Conservation (phyloP, 805 yeast genomes). For the Blastobotrys americana region DNA sequence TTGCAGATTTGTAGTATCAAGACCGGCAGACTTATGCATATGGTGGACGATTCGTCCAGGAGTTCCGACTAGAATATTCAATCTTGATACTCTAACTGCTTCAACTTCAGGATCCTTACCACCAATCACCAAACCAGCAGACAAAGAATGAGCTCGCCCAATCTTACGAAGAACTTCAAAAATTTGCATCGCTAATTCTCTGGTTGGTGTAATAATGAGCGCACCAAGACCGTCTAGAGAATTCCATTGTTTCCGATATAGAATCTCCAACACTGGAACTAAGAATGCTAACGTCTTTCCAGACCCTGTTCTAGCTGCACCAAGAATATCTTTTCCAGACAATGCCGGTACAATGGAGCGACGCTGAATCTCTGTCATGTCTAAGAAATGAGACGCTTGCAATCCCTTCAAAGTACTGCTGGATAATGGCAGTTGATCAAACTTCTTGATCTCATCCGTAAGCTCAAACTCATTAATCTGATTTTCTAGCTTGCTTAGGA, state of each 20-base stretch:
- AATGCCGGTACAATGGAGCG: slow-evolving; percentile 69
- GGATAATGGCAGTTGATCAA: slow-evolving; percentile 74
- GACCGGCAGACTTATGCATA: slow-evolving; percentile 79
- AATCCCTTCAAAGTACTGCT: slow-evolving; percentile 61
- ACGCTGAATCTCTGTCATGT: slow-evolving; percentile 80
- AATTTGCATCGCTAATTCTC: slow-evolving; percentile 86
- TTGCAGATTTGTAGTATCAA: slow-evolving; percentile 68
- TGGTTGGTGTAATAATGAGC: slow-evolving; percentile 79
- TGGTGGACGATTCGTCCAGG: slow-evolving; percentile 90
- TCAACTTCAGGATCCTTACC: slow-evolving; percentile 84
- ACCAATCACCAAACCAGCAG: slow-evolving; percentile 90
- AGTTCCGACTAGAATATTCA: slow-evolving; percentile 82
- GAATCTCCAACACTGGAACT: slow-evolving; percentile 59
- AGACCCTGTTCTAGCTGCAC: slow-evolving; percentile 85
- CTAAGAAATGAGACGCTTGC: slow-evolving; percentile 66
- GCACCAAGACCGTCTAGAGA: slow-evolving; percentile 87
- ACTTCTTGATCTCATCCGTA: slow-evolving; percentile 39
- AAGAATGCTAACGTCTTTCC: slow-evolving; percentile 87
- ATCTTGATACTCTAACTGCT: slow-evolving; percentile 65
- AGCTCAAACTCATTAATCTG: slow-evolving; percentile 45
- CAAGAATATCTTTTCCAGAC: slow-evolving; percentile 72
- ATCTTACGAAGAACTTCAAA: slow-evolving; percentile 80
- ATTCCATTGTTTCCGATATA: slow-evolving; percentile 65
- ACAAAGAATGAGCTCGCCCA: slow-evolving; percentile 65
- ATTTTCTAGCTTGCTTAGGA: slow-evolving; percentile 39